Percentiles rank a stretch among this genome's conserved stretches.
phyloP scores from a whole-genome alignment of 148 eudicot genomes.

The Diospyros kaki region DNA sequence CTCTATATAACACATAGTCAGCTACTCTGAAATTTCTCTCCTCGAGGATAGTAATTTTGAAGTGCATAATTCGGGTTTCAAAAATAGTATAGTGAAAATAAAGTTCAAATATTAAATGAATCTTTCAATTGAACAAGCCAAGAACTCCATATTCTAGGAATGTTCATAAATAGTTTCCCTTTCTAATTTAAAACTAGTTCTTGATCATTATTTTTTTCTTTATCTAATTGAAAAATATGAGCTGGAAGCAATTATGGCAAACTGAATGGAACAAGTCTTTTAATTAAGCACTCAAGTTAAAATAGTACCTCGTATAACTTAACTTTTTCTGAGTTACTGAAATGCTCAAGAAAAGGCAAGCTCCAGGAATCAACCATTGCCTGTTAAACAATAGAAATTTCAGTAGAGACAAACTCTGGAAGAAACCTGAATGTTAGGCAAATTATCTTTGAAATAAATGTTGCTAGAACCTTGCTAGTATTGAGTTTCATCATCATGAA shows the following conservation, averaged over 20 bases:
- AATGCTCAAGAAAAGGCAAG: conserved; percentile 55
- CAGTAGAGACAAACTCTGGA: not conserved
- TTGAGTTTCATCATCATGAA: too few species aligned
- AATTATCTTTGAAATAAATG: conserved; percentile 1
- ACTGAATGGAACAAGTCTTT: conserved; percentile 7
- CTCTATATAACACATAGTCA: not conserved
- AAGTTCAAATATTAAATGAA: not conserved
- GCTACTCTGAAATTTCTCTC: not conserved
- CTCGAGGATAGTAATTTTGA: not conserved
- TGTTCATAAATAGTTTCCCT: too few species aligned
- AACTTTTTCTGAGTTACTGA: conserved; percentile 42
- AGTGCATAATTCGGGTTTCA: not conserved
- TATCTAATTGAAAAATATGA: not conserved
- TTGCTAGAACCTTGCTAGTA: too few species aligned
- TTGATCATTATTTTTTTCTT: not conserved
- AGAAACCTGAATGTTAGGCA: not conserved
- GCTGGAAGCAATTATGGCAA: not conserved
- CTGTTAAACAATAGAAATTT: conserved; percentile 32
- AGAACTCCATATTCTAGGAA: not conserved
- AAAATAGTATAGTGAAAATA: not conserved
- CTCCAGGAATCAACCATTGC: conserved; percentile 86
- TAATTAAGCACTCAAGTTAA: not conserved
- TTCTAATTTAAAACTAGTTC: not conserved
- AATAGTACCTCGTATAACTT: conserved; percentile 71
- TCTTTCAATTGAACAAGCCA: not conserved